Evolutionary conservation across 2,329 filamentous ascomycete species (phyloP), one percentile per base, ranked within the genome.

Genomic region (Phoma herbarum): DNA sequence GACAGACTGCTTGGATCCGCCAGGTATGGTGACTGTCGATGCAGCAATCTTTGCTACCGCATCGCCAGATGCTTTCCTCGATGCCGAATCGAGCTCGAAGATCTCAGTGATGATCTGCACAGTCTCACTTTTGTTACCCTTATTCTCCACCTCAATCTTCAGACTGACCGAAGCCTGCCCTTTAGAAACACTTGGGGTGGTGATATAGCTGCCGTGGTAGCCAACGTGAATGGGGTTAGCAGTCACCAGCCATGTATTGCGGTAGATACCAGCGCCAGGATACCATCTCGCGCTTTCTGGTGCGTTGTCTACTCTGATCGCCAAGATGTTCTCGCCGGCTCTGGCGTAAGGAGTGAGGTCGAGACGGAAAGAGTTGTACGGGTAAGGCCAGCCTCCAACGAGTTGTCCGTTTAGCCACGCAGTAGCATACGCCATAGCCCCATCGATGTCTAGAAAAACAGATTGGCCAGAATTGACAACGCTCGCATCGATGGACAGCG

Each of bases 231-330:
- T 73, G 1, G 77, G 67, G 33, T 80, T 70, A 11, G 80, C 79
- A 56, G 81, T 84, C 33, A 80, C 79, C 16, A 86, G 76, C 83
- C 83, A 86, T 4, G 85, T 75, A 57, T 84, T 84, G 1, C 83
- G 79, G 64, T 85, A 85, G 14, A 86, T 73, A 1, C 83, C 84
- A 12, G 75, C 83, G 14, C 84, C 83, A 4, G 83, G 83, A 59
- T 85, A 86, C 82, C 82, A 86, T 2, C 83, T 78, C 2, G 83
- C 82, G 2, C 77, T 81, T 16, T 83, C 76, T 0, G 79, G 37
- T 0, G 79, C 75, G 59, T 85, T 84, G 46, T 86, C 83, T 2
- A 85, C 61, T 0, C 84, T 80, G 35, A 86, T 82, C 1, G 83
- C 83, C 0, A 85, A 69, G 26, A 75, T 57, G 48, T 85, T 74